phyloP scores from a whole-genome alignment of 2,329 filamentous ascomycete species.

The Aspergillus novoparasiticus region DNA sequence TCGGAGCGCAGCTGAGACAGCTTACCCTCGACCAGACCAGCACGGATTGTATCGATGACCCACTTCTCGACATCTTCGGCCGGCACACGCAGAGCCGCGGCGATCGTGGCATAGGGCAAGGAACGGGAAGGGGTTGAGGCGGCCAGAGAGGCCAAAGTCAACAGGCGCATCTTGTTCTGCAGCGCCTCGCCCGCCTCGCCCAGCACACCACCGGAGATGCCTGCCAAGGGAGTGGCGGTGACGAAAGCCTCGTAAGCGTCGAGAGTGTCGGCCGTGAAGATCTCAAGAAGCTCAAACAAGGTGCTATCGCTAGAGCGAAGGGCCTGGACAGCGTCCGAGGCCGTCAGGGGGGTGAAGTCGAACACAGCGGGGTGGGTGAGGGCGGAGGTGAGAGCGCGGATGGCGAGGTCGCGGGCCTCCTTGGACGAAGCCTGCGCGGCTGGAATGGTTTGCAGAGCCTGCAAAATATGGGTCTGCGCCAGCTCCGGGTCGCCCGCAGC shows the following conservation, averaged over 20 bases:
- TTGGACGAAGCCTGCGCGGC: conserved; percentile 56
- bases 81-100: conserved; percentile 80
- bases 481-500: conserved; percentile 77
- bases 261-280: conserved; percentile 90
- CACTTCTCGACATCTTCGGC: conserved; percentile 90
- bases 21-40: conserved; percentile 93
- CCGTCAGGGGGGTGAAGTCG: conserved; percentile 72
- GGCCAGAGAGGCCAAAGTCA: conserved; percentile 88
- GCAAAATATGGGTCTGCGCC: conserved; percentile 71
- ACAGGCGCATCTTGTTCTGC: conserved; percentile 92
- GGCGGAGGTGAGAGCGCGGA: conserved; percentile 68
- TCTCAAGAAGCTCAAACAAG: conserved; percentile 89
- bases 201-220: conserved; percentile 81
- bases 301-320: conserved; percentile 81
- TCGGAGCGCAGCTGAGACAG: conserved; percentile 89
- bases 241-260: conserved; percentile 96
- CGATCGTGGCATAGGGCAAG: conserved; percentile 83
- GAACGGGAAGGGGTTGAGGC: conserved; percentile 81
- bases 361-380: conserved; percentile 67
- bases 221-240: conserved; percentile 54
- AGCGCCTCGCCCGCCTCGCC: conserved; percentile 75
- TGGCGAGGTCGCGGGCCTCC: conserved; percentile 61
- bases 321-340: conserved; percentile 77
- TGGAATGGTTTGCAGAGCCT: conserved; percentile 78
- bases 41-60: conserved; percentile 97